These are phyloP conservation scores for Daldinia grandis DNA, from an alignment of 495 filamentous ascomycete species.

Conservation along the genomic window DNA sequence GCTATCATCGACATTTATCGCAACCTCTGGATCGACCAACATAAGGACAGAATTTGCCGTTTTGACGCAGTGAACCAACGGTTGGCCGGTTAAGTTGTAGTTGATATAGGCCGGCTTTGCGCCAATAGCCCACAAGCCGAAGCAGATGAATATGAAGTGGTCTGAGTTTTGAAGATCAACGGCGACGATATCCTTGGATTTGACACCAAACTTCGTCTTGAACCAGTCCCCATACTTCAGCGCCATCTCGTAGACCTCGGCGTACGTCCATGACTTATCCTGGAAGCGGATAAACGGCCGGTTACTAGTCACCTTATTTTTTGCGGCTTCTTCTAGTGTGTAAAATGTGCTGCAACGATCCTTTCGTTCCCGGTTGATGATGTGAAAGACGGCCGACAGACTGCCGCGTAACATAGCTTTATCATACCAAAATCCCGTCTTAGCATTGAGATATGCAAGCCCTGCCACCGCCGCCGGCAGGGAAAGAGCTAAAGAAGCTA, in stretches of 20 bases:
- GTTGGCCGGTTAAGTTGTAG: slow-evolving; percentile 81
- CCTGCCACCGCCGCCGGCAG: slow-evolving; percentile 72
- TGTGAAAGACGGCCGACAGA: slow-evolving; percentile 52
- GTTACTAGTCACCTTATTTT: slow-evolving; percentile 62
- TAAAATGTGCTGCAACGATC: slow-evolving; percentile 83
- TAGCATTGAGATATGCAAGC: slow-evolving; percentile 84
- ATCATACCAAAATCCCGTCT: slow-evolving; percentile 73
- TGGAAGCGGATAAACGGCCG: slow-evolving; percentile 76
- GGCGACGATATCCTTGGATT: slow-evolving; percentile 82
- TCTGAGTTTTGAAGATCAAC: slow-evolving; percentile 89
- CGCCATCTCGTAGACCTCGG: slow-evolving; percentile 76
- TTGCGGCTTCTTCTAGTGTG: slow-evolving; percentile 73
- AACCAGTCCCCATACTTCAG: slow-evolving; percentile 87
- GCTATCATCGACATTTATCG: slow-evolving; percentile 55
- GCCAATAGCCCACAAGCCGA: slow-evolving; percentile 89
- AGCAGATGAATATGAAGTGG: slow-evolving; percentile 80
- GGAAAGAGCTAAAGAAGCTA: slow-evolving; percentile 61
- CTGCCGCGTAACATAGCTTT: slow-evolving; percentile 60
- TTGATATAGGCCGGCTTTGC: slow-evolving; percentile 94
- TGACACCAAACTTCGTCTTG: slow-evolving; percentile 71
- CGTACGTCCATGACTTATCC: slow-evolving; percentile 79
- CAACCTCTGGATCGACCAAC: slow-evolving; percentile 77
- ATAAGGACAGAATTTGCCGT: slow-evolving; percentile 74
- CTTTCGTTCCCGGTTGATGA: slow-evolving; percentile 56
- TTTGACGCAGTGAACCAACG: slow-evolving; percentile 81